Evolutionary conservation across 257 asterid species (phyloP).

Genomic region (Cordia subcordata): DNA sequence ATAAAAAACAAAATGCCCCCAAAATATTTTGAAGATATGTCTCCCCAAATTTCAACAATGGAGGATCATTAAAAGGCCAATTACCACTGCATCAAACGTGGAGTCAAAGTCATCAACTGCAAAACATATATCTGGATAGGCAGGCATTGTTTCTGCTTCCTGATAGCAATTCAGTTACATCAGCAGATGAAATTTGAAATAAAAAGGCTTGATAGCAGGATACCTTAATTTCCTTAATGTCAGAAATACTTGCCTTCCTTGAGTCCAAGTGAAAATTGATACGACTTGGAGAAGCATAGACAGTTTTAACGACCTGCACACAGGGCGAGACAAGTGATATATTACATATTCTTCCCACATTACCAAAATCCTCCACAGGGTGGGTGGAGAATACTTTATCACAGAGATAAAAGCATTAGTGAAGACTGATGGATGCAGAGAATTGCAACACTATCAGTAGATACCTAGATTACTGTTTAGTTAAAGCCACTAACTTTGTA

Average conservation of each 20-base stretch:
- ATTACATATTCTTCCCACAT: background rate
- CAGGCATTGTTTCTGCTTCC: conserved; percentile 91
- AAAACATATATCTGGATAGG: conserved; percentile 97
- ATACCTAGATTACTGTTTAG: too few relatives aligned
- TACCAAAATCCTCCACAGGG: background rate
- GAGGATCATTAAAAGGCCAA: background rate
- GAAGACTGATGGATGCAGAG: too few relatives aligned
- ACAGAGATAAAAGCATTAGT: too few relatives aligned
- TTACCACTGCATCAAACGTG: conserved; percentile 98
- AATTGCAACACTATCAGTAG: too few relatives aligned
- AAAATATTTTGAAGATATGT: background rate
- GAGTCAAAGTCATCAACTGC: conserved; percentile 99
- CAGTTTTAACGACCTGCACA: conserved; percentile 89
- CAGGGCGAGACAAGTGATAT: conserved; percentile 1
- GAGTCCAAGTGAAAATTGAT: conserved; percentile 93
- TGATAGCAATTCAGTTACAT: conserved; percentile 30
- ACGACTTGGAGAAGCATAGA: conserved; percentile 98
- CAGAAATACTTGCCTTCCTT: conserved; percentile 64
- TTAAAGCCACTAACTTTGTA: too few relatives aligned
- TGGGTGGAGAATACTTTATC: too few relatives aligned
- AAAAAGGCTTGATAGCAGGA: conserved; percentile 7
- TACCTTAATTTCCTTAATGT: conserved; percentile 10
- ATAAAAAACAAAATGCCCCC: background rate
- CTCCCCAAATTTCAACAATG: background rate
- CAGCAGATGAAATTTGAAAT: conserved; percentile 14